Evolutionary conservation across 345 rosid genomes (phyloP), one percentile per base, ranked within the genome.

Genomic region (Euphorbia pulcherrima): DNA sequence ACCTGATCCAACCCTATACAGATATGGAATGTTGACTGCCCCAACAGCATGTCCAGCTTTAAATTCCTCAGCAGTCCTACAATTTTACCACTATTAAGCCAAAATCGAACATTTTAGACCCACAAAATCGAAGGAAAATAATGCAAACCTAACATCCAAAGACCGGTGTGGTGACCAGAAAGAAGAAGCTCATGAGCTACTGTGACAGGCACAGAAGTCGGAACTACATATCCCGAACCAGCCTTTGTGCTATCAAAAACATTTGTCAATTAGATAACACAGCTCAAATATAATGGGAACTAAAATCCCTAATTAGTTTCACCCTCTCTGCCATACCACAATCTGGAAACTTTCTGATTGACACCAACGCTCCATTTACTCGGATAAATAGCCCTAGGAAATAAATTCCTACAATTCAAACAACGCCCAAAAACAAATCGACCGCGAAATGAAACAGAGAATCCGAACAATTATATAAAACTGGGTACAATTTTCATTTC

Each of bases 1-100:
- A 66, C 98, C 98, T 83, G 92, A 84, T 75, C 96, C 96, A 47
- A 85, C 82, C 82, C 72, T 87, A 77, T 80, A 87, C 90, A 87
- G 79, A 81, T 86, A 93, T 58, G 98, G 97, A 26, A 93, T 74
- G 75, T 93, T 93, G 28, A 86, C 68, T 28, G 98, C 96, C 18
- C 87, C 90, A 35, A 83, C 69, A 17, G 85, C 88, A 78, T 93
- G 98, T 63, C 96, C 92, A 16, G 88, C 88, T 8, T 77, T 77
- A 79, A 88, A 93, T 44, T 90, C 97, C 40, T 90, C 98, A 2
- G 90, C 84, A 69, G 97, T 88, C 78, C 93, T 88, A 33, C 65
- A 74, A 39, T 51, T 29, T 6, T 8, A 39, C 28, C 56, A 8
- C 2, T 21, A 18, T 17, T 5, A 51, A 51, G 24, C 13, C 13